A percentile compares a stretch with the other conserved stretches of the same genome.
Conservation (phyloP, 2,329 filamentous ascomycete genomes). For the Epicoccum nigrum region DNA sequence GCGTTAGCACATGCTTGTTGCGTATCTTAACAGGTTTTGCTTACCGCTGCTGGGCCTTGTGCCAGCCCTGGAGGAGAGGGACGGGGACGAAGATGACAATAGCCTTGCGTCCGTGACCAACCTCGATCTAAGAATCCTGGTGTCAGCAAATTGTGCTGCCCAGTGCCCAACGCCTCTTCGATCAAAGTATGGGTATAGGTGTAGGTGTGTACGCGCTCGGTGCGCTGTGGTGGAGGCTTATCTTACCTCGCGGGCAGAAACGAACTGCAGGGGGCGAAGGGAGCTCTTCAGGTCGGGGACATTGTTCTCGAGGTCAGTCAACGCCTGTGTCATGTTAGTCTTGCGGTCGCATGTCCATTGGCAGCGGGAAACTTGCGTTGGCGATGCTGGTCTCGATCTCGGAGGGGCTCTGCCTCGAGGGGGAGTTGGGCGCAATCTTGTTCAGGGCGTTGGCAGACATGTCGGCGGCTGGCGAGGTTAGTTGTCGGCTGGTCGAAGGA, state of each 20-base stretch:
- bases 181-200: constrained; percentile 30
- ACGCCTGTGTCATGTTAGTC: constrained; percentile 57
- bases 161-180: constrained; percentile 64
- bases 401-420: constrained; percentile 92
- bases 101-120: constrained; percentile 99
- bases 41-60: constrained; percentile 99
- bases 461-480: constrained; percentile 49
- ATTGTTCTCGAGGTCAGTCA: constrained; percentile 99
- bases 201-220: constrained; percentile 26
- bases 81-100: constrained; percentile 99
- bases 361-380: constrained; percentile 66
- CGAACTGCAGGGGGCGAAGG: constrained; percentile 97
- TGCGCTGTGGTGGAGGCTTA: constrained; percentile 44
- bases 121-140: constrained; percentile 85
- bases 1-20: constrained; percentile 10
- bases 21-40: constrained; percentile 42
- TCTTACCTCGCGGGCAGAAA: constrained; percentile 99
- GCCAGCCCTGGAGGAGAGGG: constrained; percentile 96
- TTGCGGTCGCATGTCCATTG: constrained; percentile 9
- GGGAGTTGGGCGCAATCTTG: constrained; percentile 98
- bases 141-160: constrained; percentile 60
- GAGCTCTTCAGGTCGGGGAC: constrained; percentile 96
- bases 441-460: constrained; percentile 75
- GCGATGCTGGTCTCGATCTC: constrained; percentile 98
- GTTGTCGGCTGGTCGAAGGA: constrained; percentile 28